Conservation (phyloP, 2,329 filamentous ascomycete genomes). For the Aspergillus bombycis region DNA sequence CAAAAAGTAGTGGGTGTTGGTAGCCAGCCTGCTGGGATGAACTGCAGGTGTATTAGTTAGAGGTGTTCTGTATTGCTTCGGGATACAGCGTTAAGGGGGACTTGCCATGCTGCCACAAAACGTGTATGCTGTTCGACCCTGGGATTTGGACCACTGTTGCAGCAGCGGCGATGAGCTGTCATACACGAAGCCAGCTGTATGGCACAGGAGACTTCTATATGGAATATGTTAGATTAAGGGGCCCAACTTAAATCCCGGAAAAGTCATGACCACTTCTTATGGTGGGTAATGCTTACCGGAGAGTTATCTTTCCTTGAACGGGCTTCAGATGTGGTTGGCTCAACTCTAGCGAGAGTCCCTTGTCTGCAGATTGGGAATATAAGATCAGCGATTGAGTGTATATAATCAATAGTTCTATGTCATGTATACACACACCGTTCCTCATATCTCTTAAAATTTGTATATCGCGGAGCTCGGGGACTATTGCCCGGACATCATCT, state of each 20-base stretch:
- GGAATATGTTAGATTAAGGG: background rate
- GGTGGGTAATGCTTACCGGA: background rate
- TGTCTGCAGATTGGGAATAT: background rate
- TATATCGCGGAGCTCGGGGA: background rate
- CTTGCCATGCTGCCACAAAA: background rate
- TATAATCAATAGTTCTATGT: background rate
- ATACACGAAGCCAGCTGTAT: background rate
- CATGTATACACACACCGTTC: background rate
- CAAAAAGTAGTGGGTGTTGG: background rate
- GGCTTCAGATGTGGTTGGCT: background rate
- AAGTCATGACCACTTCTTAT: background rate
- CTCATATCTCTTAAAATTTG: background rate
- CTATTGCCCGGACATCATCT: slow-evolving; percentile 22
- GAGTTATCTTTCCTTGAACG: background rate
- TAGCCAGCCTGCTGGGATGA: background rate
- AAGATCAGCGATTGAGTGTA: background rate
- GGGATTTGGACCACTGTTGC: background rate
- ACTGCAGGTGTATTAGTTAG: too few relatives aligned
- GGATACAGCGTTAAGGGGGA: too few relatives aligned
- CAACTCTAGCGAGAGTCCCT: background rate
- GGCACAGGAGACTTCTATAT: background rate
- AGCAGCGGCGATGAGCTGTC: background rate
- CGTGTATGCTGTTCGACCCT: background rate
- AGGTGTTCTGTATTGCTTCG: too few relatives aligned
- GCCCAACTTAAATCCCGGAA: background rate